These are phyloP conservation scores for Lipomyces oligophaga DNA, from an alignment of 805 yeast species.

Conservation along the genomic window DNA sequence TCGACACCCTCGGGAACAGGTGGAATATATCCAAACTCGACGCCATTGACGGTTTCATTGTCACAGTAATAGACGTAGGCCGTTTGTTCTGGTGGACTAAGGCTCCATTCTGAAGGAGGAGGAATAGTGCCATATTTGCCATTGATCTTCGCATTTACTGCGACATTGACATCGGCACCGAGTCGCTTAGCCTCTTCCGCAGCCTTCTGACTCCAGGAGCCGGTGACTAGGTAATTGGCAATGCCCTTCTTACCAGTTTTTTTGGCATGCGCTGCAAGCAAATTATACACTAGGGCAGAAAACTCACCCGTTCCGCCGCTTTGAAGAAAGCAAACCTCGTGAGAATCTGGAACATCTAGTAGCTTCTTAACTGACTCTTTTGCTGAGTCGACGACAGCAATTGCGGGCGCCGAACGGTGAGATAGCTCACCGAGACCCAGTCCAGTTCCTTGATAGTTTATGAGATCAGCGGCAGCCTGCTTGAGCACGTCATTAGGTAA, in stretches of 20 bases:
- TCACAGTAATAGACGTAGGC: conserved; percentile 91
- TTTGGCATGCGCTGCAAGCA: conserved; percentile 69
- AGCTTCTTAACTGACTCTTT: conserved; percentile 62
- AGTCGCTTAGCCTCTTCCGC: conserved; percentile 81
- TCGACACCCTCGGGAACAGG: conserved; percentile 65
- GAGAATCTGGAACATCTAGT: conserved; percentile 78
- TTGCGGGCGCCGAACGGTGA: conserved; percentile 86
- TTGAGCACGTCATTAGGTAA: conserved; percentile 79
- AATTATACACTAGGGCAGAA: conserved; percentile 77
- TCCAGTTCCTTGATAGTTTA: conserved; percentile 65
- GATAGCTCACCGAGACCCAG: conserved; percentile 95
- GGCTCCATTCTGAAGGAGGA: conserved; percentile 53
- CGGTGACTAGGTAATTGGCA: conserved; percentile 86
- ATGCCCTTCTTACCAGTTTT: conserved; percentile 71
- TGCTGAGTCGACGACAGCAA: conserved; percentile 69
- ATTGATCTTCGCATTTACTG: conserved; percentile 59
- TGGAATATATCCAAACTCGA: conserved; percentile 64
- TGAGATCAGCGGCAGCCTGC: conserved; percentile 79
- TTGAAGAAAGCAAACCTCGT: conserved; percentile 91
- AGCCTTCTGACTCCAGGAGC: conserved; percentile 90
- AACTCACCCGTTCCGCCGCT: conserved; percentile 99
- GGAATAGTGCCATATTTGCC: conserved; percentile 71
- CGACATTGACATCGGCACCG: conserved; percentile 67
- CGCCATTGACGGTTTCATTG: conserved; percentile 96
- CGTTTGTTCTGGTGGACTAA: conserved; percentile 53